Base-by-base conservation (phyloP, 441 rosid genomes). In the Lepidium campestre region DNA sequence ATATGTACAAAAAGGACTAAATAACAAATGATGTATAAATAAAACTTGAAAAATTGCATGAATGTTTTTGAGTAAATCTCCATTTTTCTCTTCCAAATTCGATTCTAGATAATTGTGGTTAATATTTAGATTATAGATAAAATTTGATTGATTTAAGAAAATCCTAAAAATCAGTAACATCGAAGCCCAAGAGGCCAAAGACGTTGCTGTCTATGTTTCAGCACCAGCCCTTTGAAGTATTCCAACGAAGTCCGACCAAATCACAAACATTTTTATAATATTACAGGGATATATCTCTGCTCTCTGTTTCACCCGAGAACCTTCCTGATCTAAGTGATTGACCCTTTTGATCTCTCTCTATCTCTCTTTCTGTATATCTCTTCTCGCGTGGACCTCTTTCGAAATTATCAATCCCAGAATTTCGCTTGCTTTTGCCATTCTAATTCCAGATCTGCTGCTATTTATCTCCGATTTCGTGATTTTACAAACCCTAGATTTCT, bases 401-500 rank as follows among this genome's bases (percentile, higher is more conserved):
- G 14, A 47, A 18, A 13, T n/a, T 44, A 47, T 54, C 31, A 65
- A 32, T 14, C 74, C 60, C 6, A 17, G 29, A 8, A 42, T 29
- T 58, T n/a, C 11, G 22, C 36, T 44, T 32, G 35, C 14, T 54
- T 46, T 54, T 15, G 47, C 25, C 29, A 20, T 45, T 46, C 20
- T 8, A 45, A 31, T 45, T 36, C 44, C 72, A 79, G 88, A 90
- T 88, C 89, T 58, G 81, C 18, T 10, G 17, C 57, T 46, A 27
- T 13, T 60, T 11, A 10, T 60, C 61, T 44, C 35, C 67, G 58
- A 52, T 74, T 75, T 62, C 10, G 25, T 44, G 52, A 8, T 19
- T 49, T 34, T 25, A 35, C 59, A 6, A 75, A 68, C 71, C 78
- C 74, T 73, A 70, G 59, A 49, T 57, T 46, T 40, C 65, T 53